Percentiles rank a stretch among this genome's conserved stretches.
phyloP scores from a whole-genome alignment of 129 eudicot genomes.

The Lactuca sativa region DNA sequence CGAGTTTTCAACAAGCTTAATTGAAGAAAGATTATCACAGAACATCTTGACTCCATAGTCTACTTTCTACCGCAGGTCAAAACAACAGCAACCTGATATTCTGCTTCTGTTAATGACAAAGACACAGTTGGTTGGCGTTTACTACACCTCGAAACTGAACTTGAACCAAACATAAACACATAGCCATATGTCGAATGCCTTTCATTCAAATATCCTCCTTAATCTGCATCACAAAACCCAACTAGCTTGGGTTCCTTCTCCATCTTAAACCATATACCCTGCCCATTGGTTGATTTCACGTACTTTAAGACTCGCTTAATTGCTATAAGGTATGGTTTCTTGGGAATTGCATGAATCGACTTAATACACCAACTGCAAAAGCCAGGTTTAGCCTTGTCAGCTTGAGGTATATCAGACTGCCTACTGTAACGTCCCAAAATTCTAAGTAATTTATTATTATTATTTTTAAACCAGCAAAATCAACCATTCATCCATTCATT shows the following conservation, averaged over 20 bases:
- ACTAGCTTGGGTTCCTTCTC: neutral
- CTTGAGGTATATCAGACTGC: neutral
- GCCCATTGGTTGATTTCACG: neutral
- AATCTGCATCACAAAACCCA: neutral
- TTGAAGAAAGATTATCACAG: constrained; percentile 9
- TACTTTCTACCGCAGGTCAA: neutral
- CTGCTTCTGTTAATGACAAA: neutral
- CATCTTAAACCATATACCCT: neutral
- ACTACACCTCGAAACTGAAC: neutral
- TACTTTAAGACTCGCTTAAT: neutral
- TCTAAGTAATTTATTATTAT: no score
- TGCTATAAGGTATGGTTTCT: neutral
- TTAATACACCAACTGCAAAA: neutral
- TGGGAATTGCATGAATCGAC: neutral
- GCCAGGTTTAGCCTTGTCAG: neutral
- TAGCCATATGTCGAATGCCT: neutral
- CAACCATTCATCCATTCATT: no score
- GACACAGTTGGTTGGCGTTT: neutral
- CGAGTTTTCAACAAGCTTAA: neutral
- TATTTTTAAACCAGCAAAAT: no score
- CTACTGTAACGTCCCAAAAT: neutral
- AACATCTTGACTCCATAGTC: neutral
- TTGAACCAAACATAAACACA: neutral
- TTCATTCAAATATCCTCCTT: neutral
- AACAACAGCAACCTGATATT: neutral